Conservation (phyloP, 2,329 filamentous ascomycete genomes). For the Fusarium brevicatenulatum region DNA sequence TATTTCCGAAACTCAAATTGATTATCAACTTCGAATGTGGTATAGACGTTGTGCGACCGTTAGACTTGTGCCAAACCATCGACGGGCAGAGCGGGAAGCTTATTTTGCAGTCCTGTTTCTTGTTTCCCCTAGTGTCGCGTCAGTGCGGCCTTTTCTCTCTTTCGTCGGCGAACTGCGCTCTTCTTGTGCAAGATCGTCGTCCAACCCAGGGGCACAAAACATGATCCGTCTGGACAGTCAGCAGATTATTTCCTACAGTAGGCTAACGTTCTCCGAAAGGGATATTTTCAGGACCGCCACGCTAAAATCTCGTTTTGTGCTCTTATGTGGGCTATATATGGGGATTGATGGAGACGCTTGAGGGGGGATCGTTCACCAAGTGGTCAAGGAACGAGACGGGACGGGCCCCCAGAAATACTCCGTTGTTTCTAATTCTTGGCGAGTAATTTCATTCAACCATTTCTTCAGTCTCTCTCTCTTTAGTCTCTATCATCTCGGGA, state of each 20-base stretch:
- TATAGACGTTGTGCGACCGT: background rate
- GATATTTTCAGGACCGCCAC: background rate
- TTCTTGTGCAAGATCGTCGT: slow-evolving; percentile 25
- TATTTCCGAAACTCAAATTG: slow-evolving; percentile 21
- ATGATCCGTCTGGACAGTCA: background rate
- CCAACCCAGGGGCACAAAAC: slow-evolving; percentile 8
- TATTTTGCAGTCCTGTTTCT: background rate
- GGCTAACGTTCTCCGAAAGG: background rate
- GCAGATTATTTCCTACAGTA: background rate
- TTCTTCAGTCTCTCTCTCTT: background rate
- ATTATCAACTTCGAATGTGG: too few species aligned
- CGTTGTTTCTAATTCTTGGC: background rate
- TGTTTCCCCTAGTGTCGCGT: background rate
- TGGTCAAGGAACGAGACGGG: background rate
- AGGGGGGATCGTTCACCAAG: background rate
- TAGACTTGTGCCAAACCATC: background rate
- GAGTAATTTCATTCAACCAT: slow-evolving; percentile 2
- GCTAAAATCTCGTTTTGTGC: background rate
- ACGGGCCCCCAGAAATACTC: background rate
- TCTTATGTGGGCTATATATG: slow-evolving; percentile 8
- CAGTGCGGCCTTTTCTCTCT: background rate
- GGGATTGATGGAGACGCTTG: background rate
- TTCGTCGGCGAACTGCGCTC: slow-evolving; percentile 4
- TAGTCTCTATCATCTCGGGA: background rate
- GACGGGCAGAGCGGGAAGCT: background rate